phyloP scores from a whole-genome alignment of 23 red algal genomes.

The Gracilaria vermiculophylla region DNA sequence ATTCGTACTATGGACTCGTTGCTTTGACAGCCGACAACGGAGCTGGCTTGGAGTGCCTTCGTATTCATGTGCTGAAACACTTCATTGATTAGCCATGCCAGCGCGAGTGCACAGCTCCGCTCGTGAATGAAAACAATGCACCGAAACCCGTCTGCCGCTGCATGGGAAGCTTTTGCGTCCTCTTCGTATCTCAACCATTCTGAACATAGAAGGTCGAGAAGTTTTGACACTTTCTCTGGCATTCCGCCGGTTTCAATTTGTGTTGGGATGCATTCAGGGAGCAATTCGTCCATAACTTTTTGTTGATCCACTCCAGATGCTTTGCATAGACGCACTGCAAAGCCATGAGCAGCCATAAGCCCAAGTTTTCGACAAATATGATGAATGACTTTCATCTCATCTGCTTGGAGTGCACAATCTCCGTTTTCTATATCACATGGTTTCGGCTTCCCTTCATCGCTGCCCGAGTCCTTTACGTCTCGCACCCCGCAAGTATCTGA shows the following conservation, averaged over 20 bases:
- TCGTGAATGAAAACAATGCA: conserved; percentile 58
- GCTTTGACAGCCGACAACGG: conserved; percentile 28
- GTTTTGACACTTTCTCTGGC: conserved; percentile 11
- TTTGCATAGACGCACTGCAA: conserved; percentile 19
- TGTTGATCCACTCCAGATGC: background rate
- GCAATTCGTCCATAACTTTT: conserved; percentile 17
- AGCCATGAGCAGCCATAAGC: conserved; percentile 19
- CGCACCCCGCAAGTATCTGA: background rate
- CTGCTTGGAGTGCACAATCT: background rate
- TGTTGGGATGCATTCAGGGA: background rate
- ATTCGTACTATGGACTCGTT: conserved; percentile 39
- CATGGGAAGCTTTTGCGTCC: background rate
- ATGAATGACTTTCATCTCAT: conserved; percentile 18
- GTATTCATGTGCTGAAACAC: conserved; percentile 36
- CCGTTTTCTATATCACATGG: background rate
- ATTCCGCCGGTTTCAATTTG: conserved; percentile 23
- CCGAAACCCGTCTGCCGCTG: conserved; percentile 15
- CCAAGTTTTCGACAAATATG: conserved; percentile 13
- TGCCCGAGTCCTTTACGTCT: background rate
- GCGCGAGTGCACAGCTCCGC: conserved; percentile 7
- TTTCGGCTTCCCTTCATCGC: background rate
- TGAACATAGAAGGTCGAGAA: conserved; percentile 41
- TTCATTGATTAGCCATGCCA: conserved; percentile 44
- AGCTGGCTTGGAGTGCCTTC: conserved; percentile 4
- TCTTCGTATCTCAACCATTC: conserved; percentile 30